These are phyloP conservation scores for Vitis labrusca DNA, from an alignment of 164 flowering plant genomes.

Conservation along the genomic window DNA sequence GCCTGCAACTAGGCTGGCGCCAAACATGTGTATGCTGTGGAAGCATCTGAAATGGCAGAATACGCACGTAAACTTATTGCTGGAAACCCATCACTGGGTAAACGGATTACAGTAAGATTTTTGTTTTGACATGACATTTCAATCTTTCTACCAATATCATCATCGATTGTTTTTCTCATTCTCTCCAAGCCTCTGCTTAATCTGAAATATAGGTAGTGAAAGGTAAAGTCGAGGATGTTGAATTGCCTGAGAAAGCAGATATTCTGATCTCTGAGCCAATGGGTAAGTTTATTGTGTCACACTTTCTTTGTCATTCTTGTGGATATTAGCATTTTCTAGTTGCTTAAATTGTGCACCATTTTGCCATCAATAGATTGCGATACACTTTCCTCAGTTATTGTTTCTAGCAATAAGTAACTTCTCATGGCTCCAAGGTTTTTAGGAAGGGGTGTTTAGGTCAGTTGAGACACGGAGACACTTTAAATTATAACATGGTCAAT, in stretches of 20 bases:
- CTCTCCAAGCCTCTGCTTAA: constrained; percentile 1
- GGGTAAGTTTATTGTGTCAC: constrained; percentile 50
- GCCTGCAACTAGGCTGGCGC: constrained; percentile 78
- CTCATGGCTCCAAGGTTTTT: too few relatives aligned
- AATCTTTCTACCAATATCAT: neutral
- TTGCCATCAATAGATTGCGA: too few relatives aligned
- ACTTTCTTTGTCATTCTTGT: neutral
- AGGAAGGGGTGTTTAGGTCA: too few relatives aligned
- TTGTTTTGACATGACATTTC: neutral
- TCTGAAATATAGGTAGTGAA: constrained; percentile 63
- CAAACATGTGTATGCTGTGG: constrained; percentile 98
- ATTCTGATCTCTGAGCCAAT: constrained; percentile 97
- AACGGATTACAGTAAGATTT: constrained; percentile 73
- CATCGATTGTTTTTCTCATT: neutral
- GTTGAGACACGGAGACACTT: too few relatives aligned
- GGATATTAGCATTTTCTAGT: neutral
- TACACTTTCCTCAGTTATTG: too few relatives aligned
- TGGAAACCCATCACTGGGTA: constrained; percentile 74
- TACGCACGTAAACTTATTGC: constrained; percentile 88
- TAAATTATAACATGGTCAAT: too few relatives aligned
- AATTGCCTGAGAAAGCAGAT: constrained; percentile 98
- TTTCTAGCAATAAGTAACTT: too few relatives aligned
- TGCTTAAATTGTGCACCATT: neutral
- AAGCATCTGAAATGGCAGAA: constrained; percentile 99
- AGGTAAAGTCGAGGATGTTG: constrained; percentile 98